Percentiles rank a stretch among this genome's conserved stretches.
These are phyloP conservation scores for Combretum micranthum DNA, from an alignment of 345 rosid species.

Conservation along the genomic window DNA sequence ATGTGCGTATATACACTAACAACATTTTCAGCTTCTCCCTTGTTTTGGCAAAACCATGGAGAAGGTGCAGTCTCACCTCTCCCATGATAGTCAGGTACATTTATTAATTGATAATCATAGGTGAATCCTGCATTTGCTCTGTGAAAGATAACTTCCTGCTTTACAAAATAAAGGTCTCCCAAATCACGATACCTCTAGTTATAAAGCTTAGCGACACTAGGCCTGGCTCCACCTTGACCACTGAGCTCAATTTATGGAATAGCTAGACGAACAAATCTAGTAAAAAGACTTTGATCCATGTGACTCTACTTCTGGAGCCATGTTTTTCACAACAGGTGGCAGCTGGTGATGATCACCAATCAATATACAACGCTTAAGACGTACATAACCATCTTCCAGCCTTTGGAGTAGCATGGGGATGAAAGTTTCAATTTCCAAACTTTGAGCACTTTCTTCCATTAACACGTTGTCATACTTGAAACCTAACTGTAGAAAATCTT, in stretches of 20 bases:
- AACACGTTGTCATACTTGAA: slow-evolving; percentile 94
- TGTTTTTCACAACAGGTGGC: slow-evolving; percentile 98
- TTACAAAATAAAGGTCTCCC: slow-evolving; percentile 88
- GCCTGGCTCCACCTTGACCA: slow-evolving; percentile 99
- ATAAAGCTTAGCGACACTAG: slow-evolving; percentile 86
- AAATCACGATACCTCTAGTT: slow-evolving; percentile 96
- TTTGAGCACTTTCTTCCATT: slow-evolving; percentile 99
- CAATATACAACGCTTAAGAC: slow-evolving; percentile 94
- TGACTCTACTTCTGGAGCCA: slow-evolving; percentile 99
- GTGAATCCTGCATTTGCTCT: slow-evolving; percentile 93
- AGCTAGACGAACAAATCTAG: slow-evolving; percentile 96
- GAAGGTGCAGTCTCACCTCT: slow-evolving; percentile 95
- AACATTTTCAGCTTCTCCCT: slow-evolving; percentile 93
- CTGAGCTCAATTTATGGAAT: slow-evolving; percentile 98
- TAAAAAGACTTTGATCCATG: slow-evolving; percentile 99
- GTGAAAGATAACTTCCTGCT: slow-evolving; percentile 55
- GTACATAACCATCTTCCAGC: slow-evolving; percentile 97
- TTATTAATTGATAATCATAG: slow-evolving; percentile 83
- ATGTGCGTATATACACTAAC: slow-evolving; percentile 96
- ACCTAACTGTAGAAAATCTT: slow-evolving; percentile 94
- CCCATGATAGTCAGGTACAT: slow-evolving; percentile 86
- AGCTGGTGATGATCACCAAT: slow-evolving; percentile 99
- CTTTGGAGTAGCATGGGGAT: slow-evolving; percentile 98
- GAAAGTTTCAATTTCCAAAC: slow-evolving; percentile 96
- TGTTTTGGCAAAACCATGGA: slow-evolving; percentile 98